These are phyloP conservation scores for Saitozyma podzolica DNA, from an alignment of 768 basidiomycete genomes.

Conservation along the genomic window DNA sequence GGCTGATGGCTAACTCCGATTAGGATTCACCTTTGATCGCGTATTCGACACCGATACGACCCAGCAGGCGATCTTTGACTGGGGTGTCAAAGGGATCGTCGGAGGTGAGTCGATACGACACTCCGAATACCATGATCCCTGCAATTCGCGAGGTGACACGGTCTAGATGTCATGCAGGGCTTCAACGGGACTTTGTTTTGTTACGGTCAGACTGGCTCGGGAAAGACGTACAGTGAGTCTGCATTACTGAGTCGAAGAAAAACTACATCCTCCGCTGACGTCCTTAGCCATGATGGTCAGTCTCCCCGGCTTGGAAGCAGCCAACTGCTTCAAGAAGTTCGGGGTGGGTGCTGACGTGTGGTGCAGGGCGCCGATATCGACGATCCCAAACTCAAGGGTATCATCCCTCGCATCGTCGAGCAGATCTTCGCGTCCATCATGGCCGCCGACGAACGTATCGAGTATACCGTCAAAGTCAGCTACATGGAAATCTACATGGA, in stretches of 20 bases:
- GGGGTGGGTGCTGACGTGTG: neutral
- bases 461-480: slow-evolving; percentile 98
- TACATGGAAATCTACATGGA: slow-evolving; percentile 99
- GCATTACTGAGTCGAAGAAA: neutral
- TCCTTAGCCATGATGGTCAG: slow-evolving; percentile 93
- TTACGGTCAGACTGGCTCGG: slow-evolving; percentile 53
- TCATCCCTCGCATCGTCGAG: slow-evolving; percentile 97
- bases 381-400: slow-evolving; percentile 85
- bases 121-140: neutral
- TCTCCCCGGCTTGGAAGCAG: neutral
- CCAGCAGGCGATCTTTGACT: slow-evolving; percentile 95
- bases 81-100: slow-evolving; percentile 96
- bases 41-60: slow-evolving; percentile 89
- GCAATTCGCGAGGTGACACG: slow-evolving; percentile 9
- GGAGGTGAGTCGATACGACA: slow-evolving; percentile 61
- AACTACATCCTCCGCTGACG: slow-evolving; percentile 2
- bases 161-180: slow-evolving; percentile 91
- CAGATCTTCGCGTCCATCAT: slow-evolving; percentile 99
- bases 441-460: slow-evolving; percentile 88
- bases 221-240: slow-evolving; percentile 53
- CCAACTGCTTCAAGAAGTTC: slow-evolving; percentile 6
- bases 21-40: slow-evolving; percentile 89
- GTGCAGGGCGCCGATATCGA: slow-evolving; percentile 94
- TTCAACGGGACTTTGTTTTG: slow-evolving; percentile 93
- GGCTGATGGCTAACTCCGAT: neutral